These are phyloP conservation scores for Pseudonitzschia multistriata DNA, from an alignment of 108 stramenopile genomes.

Conservation along the genomic window DNA sequence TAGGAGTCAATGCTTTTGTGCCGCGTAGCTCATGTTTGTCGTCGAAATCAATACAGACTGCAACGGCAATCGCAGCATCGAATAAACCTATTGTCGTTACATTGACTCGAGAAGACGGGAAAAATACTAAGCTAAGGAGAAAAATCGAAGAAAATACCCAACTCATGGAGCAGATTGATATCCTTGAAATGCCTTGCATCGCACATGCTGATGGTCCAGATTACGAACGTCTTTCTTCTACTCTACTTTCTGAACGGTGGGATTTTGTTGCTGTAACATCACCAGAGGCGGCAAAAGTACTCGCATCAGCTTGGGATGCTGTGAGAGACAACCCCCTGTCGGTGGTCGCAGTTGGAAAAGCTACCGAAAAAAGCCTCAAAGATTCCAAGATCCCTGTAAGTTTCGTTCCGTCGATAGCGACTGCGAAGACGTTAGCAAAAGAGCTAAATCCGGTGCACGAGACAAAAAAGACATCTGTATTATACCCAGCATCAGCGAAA, in stretches of 20 bases:
- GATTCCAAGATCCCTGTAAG: slow-evolving; percentile 52
- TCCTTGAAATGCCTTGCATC: slow-evolving; percentile 82
- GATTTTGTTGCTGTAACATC: slow-evolving; percentile 83
- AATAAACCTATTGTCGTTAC: slow-evolving; percentile 35
- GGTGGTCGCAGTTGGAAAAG: slow-evolving; percentile 80
- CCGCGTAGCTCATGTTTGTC: background rate
- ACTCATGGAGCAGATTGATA: slow-evolving; percentile 19
- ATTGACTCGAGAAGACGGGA: slow-evolving; percentile 82
- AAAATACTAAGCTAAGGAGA: slow-evolving; percentile 69
- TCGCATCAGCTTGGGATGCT: slow-evolving; percentile 61
- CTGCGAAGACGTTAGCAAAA: slow-evolving; percentile 57
- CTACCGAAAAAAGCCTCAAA: slow-evolving; percentile 58
- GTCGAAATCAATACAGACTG: background rate
- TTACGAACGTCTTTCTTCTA: slow-evolving; percentile 38
- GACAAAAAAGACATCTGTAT: slow-evolving; percentile 37
- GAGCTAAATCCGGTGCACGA: slow-evolving; percentile 53
- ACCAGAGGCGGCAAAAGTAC: slow-evolving; percentile 79
- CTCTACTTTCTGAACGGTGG: slow-evolving; percentile 38
- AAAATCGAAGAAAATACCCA: slow-evolving; percentile 30
- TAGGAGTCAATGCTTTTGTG: background rate
- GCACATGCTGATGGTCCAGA: slow-evolving; percentile 81
- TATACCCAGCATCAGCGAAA: slow-evolving; percentile 83
- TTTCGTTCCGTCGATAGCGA: slow-evolving; percentile 80
- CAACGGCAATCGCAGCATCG: background rate
- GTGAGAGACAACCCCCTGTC: slow-evolving; percentile 35